These are phyloP conservation scores for Penicillium salamii DNA, from an alignment of 495 filamentous ascomycete species.

Conservation along the genomic window DNA sequence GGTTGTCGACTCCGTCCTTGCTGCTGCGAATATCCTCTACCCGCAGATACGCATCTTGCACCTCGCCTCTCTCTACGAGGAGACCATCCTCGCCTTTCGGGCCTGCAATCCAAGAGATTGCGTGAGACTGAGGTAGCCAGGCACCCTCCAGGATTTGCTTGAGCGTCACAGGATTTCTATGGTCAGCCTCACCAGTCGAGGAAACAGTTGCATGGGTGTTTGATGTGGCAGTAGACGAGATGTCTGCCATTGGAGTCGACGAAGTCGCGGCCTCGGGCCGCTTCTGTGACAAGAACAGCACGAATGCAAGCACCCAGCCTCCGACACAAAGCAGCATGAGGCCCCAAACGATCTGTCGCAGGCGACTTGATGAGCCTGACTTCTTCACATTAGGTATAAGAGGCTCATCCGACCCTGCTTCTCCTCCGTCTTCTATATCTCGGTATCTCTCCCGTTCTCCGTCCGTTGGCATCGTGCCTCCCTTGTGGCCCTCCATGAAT, in stretches of 20 bases:
- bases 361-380: slow-evolving; percentile 28
- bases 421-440: slow-evolving; percentile 38
- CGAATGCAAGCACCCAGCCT: slow-evolving; percentile 76
- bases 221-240: slow-evolving; percentile 16
- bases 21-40: slow-evolving; percentile 79
- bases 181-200: slow-evolving; percentile 60
- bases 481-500: slow-evolving; percentile 30
- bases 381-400: slow-evolving; percentile 24
- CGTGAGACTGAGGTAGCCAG: slow-evolving; percentile 67
- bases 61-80: slow-evolving; percentile 63
- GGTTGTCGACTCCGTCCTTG: slow-evolving; percentile 41
- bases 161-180: slow-evolving; percentile 75
- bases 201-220: slow-evolving; percentile 56
- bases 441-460: slow-evolving; percentile 28
- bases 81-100: slow-evolving; percentile 84
- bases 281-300: slow-evolving; percentile 64
- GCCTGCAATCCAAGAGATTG: slow-evolving; percentile 84
- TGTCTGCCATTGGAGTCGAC: too few relatives aligned
- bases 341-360: slow-evolving; percentile 65
- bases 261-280: slow-evolving; percentile 19
- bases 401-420: slow-evolving; percentile 25
- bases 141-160: slow-evolving; percentile 71
- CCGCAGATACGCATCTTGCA: slow-evolving; percentile 66
- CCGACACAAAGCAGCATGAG: slow-evolving; percentile 64
- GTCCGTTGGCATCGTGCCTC: slow-evolving; percentile 9